Conservation (phyloP, 805 yeast genomes). For the Candida nemodendra region DNA sequence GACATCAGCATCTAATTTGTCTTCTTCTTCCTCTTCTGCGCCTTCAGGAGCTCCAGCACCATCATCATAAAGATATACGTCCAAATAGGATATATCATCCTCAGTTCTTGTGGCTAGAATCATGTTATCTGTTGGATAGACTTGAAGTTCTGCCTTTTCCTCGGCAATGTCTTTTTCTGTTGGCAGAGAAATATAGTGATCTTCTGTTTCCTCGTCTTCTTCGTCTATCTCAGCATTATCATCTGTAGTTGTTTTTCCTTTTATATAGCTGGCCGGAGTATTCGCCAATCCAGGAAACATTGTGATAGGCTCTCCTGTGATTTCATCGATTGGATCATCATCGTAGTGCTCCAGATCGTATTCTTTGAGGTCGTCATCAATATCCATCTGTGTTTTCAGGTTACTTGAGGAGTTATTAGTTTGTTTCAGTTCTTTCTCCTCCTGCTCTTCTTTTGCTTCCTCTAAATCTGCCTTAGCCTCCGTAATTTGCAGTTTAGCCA, state of each 20-base stretch:
- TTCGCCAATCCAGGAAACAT: conserved; percentile 72
- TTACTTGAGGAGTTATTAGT: conserved; percentile 3
- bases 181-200: conserved; percentile 63
- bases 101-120: conserved; percentile 92
- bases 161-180: conserved; percentile 63
- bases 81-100: conserved; percentile 89
- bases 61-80: conserved; percentile 92
- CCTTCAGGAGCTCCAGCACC: conserved; percentile 81
- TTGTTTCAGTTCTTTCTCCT: conserved; percentile 25
- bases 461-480: conserved; percentile 71
- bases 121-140: conserved; percentile 87
- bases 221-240: conserved; percentile 37
- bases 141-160: conserved; percentile 80
- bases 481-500: conserved; percentile 78
- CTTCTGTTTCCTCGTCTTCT: conserved; percentile 39
- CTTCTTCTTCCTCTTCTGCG: conserved; percentile 62
- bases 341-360: conserved; percentile 86
- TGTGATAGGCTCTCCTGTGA: conserved; percentile 51
- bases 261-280: conserved; percentile 56
- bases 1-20: conserved; percentile 67
- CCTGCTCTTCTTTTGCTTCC: conserved; percentile 39
- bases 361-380: conserved; percentile 84
- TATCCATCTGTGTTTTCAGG: conserved; percentile 53
- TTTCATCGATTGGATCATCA: conserved; percentile 53
- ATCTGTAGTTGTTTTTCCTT: conserved; percentile 42